These are phyloP conservation scores for Apiospora rasikravindrae DNA, from an alignment of 2,329 filamentous ascomycete species.

Conservation along the genomic window DNA sequence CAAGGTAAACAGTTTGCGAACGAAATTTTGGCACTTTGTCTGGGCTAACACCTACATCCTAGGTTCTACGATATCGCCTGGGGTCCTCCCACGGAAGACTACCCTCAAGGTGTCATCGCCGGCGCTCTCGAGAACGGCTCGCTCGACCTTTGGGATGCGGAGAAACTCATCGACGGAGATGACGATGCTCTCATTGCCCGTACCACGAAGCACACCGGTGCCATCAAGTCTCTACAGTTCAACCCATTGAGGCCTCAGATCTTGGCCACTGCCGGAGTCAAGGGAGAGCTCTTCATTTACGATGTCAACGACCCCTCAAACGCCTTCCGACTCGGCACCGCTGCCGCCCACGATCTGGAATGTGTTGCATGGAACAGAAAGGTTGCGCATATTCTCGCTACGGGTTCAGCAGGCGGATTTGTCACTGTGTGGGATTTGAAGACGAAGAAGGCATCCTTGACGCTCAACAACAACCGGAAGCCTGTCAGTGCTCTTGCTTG, in stretches of 20 bases:
- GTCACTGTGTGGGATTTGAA: constrained; percentile 99
- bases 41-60: constrained; percentile 5
- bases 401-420: constrained; percentile 89
- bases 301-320: constrained; percentile 89
- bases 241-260: constrained; percentile 92
- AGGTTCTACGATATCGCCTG: constrained; percentile 96
- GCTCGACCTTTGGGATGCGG: constrained; percentile 91
- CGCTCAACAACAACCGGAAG: constrained; percentile 93
- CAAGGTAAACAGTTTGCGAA: constrained; percentile 66
- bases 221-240: constrained; percentile 95
- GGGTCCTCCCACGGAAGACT: constrained; percentile 79
- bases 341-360: constrained; percentile 90
- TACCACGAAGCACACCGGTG: constrained; percentile 87
- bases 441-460: constrained; percentile 96
- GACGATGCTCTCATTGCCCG: constrained; percentile 82
- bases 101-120: constrained; percentile 87
- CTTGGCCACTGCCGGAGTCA: constrained; percentile 88
- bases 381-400: constrained; percentile 94
- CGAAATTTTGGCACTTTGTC: constrained; percentile 4
- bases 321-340: constrained; percentile 86
- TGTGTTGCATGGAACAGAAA: constrained; percentile 99
- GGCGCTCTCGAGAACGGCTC: constrained; percentile 94
- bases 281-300: constrained; percentile 95
- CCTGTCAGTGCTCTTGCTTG: constrained; percentile 94
- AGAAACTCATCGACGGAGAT: constrained; percentile 62